Conservation (phyloP, 306 rosid species). For the Quillaja saponaria region DNA sequence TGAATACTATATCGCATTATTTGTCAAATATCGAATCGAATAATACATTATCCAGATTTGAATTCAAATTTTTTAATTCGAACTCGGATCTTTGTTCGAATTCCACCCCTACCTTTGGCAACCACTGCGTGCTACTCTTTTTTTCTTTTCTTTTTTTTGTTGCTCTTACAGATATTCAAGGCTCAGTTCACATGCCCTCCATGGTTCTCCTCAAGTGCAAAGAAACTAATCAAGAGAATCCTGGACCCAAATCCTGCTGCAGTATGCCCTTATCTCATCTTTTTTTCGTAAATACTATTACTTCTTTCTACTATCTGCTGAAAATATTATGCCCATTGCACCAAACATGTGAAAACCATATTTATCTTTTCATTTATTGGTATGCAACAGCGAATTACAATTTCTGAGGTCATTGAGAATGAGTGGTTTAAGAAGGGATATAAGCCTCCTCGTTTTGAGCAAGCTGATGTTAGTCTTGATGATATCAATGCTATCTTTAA, state of each 20-base stretch:
- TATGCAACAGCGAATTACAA: conserved; percentile 75
- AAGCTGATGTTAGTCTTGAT: conserved; percentile 64
- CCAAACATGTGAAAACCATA: conserved; percentile 18
- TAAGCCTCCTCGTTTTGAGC: conserved; percentile 76
- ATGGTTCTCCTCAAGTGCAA: conserved; percentile 92
- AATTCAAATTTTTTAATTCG: too few species aligned
- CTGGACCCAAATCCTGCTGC: conserved; percentile 85
- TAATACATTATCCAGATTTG: too few species aligned
- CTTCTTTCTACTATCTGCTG: neutral
- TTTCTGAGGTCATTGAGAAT: conserved; percentile 78
- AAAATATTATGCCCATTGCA: neutral
- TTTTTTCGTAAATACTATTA: neutral
- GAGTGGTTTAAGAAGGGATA: conserved; percentile 99
- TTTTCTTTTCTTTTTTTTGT: too few species aligned
- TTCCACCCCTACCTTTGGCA: too few species aligned
- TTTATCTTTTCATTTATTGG: conserved; percentile 19
- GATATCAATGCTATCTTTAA: conserved; percentile 72
- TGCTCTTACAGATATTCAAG: conserved; percentile 68
- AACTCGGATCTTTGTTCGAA: too few species aligned
- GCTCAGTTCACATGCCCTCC: conserved; percentile 83
- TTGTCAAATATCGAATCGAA: too few species aligned
- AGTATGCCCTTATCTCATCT: conserved; percentile 44
- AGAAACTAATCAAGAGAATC: conserved; percentile 80
- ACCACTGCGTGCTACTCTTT: too few species aligned
- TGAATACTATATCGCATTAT: too few species aligned